Conservation (phyloP, 805 yeast genomes). For the Yarrowia divulgata region DNA sequence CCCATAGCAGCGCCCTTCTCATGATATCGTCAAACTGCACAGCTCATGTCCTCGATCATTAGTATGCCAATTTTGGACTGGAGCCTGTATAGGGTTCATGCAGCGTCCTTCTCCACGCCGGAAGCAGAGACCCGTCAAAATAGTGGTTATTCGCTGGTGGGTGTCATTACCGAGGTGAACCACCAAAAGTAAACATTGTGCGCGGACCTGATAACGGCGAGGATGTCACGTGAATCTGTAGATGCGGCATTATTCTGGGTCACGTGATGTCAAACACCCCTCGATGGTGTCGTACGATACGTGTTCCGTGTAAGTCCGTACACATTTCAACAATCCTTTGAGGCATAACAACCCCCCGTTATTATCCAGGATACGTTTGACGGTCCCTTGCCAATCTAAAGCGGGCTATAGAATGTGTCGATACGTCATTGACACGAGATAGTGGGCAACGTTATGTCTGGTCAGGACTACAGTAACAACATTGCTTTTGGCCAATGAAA, state of each 20-base stretch:
- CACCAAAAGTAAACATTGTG: slow-evolving; percentile 6
- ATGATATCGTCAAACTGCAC: too few species aligned
- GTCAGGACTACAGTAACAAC: background rate
- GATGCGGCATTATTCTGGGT: background rate
- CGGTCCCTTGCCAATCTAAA: slow-evolving; percentile 13
- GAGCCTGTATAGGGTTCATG: slow-evolving; percentile 18
- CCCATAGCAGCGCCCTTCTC: too few species aligned
- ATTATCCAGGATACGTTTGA: background rate
- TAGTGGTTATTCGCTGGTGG: background rate
- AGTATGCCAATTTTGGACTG: slow-evolving; percentile 19
- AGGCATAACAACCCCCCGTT: background rate
- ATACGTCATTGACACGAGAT: background rate
- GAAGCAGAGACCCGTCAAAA: slow-evolving; percentile 17
- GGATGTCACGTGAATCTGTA: too few species aligned
- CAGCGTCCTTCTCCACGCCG: slow-evolving; percentile 15
- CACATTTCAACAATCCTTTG: background rate
- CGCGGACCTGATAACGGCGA: too few species aligned
- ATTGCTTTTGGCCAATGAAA: slow-evolving; percentile 10
- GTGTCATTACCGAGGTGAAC: slow-evolving; percentile 25
- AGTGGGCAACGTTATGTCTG: too few species aligned
- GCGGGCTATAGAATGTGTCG: background rate
- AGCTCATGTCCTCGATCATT: slow-evolving; percentile 6
- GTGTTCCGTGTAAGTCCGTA: background rate
- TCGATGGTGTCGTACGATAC: too few species aligned
- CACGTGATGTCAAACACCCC: background rate